A percentile compares a stretch with the other conserved stretches of the same genome.
phyloP scores from a whole-genome alignment of 306 rosid species.

The Fagus sylvatica region DNA sequence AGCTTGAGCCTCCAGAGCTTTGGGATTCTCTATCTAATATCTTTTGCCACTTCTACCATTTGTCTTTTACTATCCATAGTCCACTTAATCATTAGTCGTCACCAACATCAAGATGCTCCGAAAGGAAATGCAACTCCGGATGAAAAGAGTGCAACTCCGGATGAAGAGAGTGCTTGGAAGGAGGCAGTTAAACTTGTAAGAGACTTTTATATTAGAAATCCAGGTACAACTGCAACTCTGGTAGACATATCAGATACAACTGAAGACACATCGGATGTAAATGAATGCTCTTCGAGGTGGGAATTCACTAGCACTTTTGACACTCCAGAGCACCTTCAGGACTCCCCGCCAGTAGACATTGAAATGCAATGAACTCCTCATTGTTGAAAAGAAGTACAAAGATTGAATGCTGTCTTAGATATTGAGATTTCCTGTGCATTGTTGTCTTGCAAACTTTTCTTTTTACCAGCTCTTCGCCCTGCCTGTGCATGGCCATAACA shows the following conservation, averaged over 20 bases:
- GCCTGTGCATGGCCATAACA: no score
- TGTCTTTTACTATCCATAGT: slow-evolving; percentile 17
- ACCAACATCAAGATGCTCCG: not conserved
- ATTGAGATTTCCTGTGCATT: slow-evolving; percentile 7
- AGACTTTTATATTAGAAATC: slow-evolving; percentile 16
- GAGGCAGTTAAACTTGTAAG: slow-evolving; percentile 18
- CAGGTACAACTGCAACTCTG: not conserved
- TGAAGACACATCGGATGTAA: not conserved
- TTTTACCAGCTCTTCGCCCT: no score
- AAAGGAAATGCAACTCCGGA: no score
- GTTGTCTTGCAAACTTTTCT: no score
- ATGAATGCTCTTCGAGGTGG: not conserved
- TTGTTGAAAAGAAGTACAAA: slow-evolving; percentile 23
- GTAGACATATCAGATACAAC: not conserved
- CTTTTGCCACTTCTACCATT: slow-evolving; percentile 24
- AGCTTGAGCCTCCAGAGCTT: slow-evolving; percentile 29
- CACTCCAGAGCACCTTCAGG: not conserved
- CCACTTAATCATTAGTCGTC: not conserved
- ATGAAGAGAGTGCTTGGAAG: slow-evolving; percentile 17
- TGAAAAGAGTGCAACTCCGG: no score
- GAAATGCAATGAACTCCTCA: slow-evolving; percentile 4
- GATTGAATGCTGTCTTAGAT: slow-evolving; percentile 41
- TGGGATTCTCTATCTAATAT: slow-evolving; percentile 27
- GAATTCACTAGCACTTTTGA: not conserved
- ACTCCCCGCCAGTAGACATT: not conserved